Percentiles rank a stretch among this genome's conserved stretches.
Evolutionary conservation across 192 early-diverging fungal species (phyloP).

Genomic region (Phycomyces blakesleeanus): DNA sequence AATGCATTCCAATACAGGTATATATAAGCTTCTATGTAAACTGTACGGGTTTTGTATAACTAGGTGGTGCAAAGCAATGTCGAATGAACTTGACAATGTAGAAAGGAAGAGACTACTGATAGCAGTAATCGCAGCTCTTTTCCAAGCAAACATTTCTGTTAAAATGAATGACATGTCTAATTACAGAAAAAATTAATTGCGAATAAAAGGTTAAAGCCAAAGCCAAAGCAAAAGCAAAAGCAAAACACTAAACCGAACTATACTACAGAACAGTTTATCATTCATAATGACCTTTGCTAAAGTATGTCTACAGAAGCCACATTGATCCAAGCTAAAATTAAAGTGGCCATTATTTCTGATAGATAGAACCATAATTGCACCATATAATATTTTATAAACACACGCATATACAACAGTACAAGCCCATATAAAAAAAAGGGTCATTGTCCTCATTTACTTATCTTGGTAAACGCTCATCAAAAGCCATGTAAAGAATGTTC

Average conservation of each 20-base stretch:
- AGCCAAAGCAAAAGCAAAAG: no score
- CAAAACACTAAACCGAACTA: no score
- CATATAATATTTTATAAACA: conserved; percentile 60
- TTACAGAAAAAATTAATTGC: no score
- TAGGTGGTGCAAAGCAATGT: conserved; percentile 80
- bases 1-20: background rate
- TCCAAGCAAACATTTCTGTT: conserved; percentile 83
- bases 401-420: no score
- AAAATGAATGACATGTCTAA: conserved; percentile 85
- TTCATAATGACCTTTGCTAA: conserved; percentile 65
- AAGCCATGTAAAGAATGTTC: conserved; percentile 94
- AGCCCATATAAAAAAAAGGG: conserved; percentile 25
- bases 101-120: conserved; percentile 81
- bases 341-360: conserved; percentile 79
- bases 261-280: background rate
- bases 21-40: background rate
- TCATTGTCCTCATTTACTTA: conserved; percentile 69
- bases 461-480: conserved; percentile 96
- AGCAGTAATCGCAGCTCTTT: conserved; percentile 82
- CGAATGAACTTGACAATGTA: conserved; percentile 81
- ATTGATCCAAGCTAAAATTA: conserved; percentile 87
- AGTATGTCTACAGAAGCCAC: conserved; percentile 84
- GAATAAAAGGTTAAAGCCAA: no score
- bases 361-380: conserved; percentile 91
- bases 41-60: conserved; percentile 31